phyloP scores from a whole-genome alignment of 352 stramenopile genomes.

The Pythium rhizo-oryzae region DNA sequence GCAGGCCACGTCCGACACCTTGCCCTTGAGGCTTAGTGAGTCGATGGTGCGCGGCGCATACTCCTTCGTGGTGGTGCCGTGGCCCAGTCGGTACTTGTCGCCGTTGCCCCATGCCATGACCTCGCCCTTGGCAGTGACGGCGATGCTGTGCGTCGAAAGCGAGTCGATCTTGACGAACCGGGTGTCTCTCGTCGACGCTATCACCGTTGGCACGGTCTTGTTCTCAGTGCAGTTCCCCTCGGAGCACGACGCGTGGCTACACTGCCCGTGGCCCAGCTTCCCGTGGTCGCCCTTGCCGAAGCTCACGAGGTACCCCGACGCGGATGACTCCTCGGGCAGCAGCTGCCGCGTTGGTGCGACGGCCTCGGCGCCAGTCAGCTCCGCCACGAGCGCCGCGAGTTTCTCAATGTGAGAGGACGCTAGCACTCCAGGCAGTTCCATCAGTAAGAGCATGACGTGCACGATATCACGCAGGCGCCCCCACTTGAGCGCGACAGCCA shows the following conservation, averaged over 20 bases:
- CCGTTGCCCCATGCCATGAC: slow-evolving; percentile 84
- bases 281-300: slow-evolving; percentile 87
- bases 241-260: slow-evolving; percentile 57
- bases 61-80: slow-evolving; percentile 74
- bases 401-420: slow-evolving; percentile 27
- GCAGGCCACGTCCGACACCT: slow-evolving; percentile 60
- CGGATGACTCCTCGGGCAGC: slow-evolving; percentile 33
- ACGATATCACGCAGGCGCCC: slow-evolving; percentile 59
- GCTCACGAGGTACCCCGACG: slow-evolving; percentile 66
- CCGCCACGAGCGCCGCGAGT: slow-evolving; percentile 40
- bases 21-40: slow-evolving; percentile 57
- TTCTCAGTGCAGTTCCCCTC: slow-evolving; percentile 87
- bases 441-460: slow-evolving; percentile 39
- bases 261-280: slow-evolving; percentile 81
- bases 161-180: slow-evolving; percentile 77
- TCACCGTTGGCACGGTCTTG: slow-evolving; percentile 66
- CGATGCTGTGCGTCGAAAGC: slow-evolving; percentile 82
- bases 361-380: slow-evolving; percentile 38
- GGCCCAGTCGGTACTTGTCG: slow-evolving; percentile 80
- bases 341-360: slow-evolving; percentile 28
- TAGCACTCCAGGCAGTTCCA: slow-evolving; percentile 33
- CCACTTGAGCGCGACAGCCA: slow-evolving; percentile 73
- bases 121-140: slow-evolving; percentile 63
- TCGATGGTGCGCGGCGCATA: slow-evolving; percentile 69
- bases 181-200: slow-evolving; percentile 53